Base-by-base conservation (phyloP, 148 eudicot genomes). In the Chenopodium album region DNA sequence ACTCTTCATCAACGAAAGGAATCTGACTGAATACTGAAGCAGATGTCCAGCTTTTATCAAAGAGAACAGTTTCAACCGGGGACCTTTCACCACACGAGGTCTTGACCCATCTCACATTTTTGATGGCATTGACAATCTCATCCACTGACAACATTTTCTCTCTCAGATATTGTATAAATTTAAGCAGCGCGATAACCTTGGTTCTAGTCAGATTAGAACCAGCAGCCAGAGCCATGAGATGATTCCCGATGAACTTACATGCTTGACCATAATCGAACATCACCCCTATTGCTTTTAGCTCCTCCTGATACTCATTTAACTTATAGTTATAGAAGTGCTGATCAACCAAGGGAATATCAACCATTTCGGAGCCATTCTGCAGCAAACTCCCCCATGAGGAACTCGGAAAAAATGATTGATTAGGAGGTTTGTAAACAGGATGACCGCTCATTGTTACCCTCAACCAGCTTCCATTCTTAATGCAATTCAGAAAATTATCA, bases 321-420 rank as follows among this genome's bases (percentile, higher is more conserved):
- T 80, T 65, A 28, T 69, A 17, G 48, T 82, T 91, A 83, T 92
- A 92, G 59, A 80, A 92, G 3, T 17, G 29, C 74, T 78, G 68
- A 85, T 92, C 91, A 56, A 92, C 80, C 23, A 91, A 80, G 4
- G 91, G 92, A 63, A 92, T 85, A 75, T 92, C 94, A 66, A 90
- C 89, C 71, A 87, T 81, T 20, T 87, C 86, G 0, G 88, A 88
- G 66, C 87, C 89, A 50, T 83, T 84, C 63, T 88, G 90, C 64
- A 92, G 80, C 79, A 89, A 81, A 65, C 63, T 26, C 4, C 86
- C 90, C 89, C 88, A 87, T 2, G 89, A 85, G 17, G 91, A 80
- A 41, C 76, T 77, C 19, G 85, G 60, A 48, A 88, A 77, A 81
- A 91, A 92, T 11, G 94, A 92, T 69, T 87, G 76, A 37, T 90